Conservation (phyloP, 1,284 basidiomycete genomes). For the Ceratobasidium sp. region DNA sequence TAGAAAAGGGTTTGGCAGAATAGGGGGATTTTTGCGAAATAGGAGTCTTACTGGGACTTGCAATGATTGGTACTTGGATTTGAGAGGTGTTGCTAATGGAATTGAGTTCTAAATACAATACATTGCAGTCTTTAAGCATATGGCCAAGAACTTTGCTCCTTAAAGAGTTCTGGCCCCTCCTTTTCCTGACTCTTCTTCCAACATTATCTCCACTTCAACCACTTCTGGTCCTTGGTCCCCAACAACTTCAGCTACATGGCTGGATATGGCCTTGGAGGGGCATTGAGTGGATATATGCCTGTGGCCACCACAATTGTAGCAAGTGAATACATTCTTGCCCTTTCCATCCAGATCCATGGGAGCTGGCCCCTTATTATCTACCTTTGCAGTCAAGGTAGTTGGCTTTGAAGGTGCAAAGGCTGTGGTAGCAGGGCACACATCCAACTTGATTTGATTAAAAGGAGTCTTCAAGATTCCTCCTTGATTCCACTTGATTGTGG, state of each 20-base stretch:
- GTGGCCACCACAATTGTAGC: not conserved
- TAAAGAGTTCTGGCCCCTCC: not conserved
- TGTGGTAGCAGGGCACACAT: not conserved
- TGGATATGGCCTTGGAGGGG: not conserved
- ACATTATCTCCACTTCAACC: not conserved
- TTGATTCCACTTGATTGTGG: slow-evolving; percentile 11
- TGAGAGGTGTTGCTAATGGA: not conserved
- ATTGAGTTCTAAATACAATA: not conserved
- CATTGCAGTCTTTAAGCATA: not conserved
- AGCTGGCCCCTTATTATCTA: not conserved
- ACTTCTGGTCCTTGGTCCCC: no score
- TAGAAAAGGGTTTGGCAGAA: not conserved
- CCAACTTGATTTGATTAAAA: not conserved
- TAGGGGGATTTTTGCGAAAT: not conserved
- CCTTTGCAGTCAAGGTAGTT: not conserved
- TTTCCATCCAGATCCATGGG: slow-evolving; percentile 2
- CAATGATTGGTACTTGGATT: slow-evolving; percentile 1
- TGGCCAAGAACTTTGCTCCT: not conserved
- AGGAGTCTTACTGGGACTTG: not conserved
- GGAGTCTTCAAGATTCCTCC: not conserved
- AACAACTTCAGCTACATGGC: not conserved
- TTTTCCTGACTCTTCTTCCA: not conserved
- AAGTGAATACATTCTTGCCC: not conserved
- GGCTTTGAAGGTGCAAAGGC: not conserved
- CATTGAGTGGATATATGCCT: not conserved